Percentiles rank a stretch among this genome's conserved stretches.
Evolutionary conservation across 257 asterid species (phyloP).

Genomic region (Forsythia viridissima): DNA sequence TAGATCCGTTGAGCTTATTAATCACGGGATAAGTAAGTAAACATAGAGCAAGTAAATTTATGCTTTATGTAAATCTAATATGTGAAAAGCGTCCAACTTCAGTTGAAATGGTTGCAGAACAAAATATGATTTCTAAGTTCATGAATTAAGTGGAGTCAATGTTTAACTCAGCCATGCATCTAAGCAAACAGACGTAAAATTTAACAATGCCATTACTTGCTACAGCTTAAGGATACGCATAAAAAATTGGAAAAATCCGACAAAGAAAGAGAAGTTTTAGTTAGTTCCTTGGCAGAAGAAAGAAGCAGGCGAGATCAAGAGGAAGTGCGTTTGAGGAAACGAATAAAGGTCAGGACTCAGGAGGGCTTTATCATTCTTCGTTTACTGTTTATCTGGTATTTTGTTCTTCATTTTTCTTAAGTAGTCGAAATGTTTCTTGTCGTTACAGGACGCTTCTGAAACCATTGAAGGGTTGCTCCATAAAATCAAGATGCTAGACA

Average conservation of each 20-base stretch:
- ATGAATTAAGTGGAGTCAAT: too few species aligned
- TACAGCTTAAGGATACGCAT: conserved; percentile 40
- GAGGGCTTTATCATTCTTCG: not conserved
- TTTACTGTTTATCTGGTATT: too few species aligned
- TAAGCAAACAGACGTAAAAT: too few species aligned
- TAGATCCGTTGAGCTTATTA: too few species aligned
- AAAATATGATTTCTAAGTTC: too few species aligned
- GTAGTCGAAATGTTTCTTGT: not conserved
- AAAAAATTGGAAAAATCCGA: conserved; percentile 33
- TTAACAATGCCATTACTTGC: not conserved
- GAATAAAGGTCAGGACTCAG: conserved; percentile 32
- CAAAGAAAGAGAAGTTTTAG: not conserved
- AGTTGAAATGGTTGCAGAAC: too few species aligned
- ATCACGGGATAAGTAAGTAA: too few species aligned
- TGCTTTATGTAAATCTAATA: too few species aligned
- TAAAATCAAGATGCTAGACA: conserved; percentile 42
- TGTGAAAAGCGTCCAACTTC: too few species aligned
- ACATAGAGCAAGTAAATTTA: too few species aligned
- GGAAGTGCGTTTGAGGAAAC: conserved; percentile 50
- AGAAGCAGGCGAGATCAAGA: conserved; percentile 40
- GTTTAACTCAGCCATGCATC: too few species aligned
- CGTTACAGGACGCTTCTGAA: conserved; percentile 51
- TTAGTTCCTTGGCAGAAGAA: conserved; percentile 40
- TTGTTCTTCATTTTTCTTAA: not conserved
- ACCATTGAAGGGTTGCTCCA: conserved; percentile 44